Percentiles rank a stretch among this genome's conserved stretches.
phyloP scores from a whole-genome alignment of 2,329 filamentous ascomycete species.

The Beauveria pseudobassiana region DNA sequence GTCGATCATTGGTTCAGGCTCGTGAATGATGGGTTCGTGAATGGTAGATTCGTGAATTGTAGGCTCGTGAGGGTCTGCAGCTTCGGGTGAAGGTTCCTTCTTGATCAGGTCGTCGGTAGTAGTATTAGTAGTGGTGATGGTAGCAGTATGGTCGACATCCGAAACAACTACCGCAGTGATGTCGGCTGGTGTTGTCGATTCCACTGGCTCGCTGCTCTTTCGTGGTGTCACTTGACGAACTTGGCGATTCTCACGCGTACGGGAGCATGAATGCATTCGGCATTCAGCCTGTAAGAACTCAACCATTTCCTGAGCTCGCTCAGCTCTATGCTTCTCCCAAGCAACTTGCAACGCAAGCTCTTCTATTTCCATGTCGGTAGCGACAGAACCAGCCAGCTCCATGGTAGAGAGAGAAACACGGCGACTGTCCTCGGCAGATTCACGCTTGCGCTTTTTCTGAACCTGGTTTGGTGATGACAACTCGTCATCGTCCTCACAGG shows the following conservation, averaged over 20 bases:
- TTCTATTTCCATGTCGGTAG: conserved; percentile 51
- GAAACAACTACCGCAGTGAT: background rate
- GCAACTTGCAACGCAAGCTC: conserved; percentile 44
- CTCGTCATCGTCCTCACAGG: conserved; percentile 45
- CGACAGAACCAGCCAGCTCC: conserved; percentile 47
- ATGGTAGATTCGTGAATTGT: background rate
- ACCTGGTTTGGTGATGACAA: conserved; percentile 54
- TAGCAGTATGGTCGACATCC: background rate
- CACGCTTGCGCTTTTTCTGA: conserved; percentile 17
- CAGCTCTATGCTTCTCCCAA: conserved; percentile 56
- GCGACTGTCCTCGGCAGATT: conserved; percentile 29
- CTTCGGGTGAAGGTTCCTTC: background rate
- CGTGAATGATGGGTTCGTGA: conserved; percentile 11
- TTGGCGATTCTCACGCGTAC: conserved; percentile 33
- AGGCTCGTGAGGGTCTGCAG: conserved; percentile 15
- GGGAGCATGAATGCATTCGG: conserved; percentile 58
- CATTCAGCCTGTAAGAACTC: conserved; percentile 73
- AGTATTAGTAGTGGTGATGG: too few species aligned
- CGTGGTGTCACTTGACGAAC: background rate
- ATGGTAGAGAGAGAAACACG: conserved; percentile 39
- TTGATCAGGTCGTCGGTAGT: background rate
- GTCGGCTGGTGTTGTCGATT: conserved; percentile 4
- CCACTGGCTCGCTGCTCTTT: background rate
- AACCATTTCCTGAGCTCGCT: conserved; percentile 63
- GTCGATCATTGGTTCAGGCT: conserved; percentile 5